Base-by-base conservation (phyloP, 148 eudicot species). In the Camellia japonica region DNA sequence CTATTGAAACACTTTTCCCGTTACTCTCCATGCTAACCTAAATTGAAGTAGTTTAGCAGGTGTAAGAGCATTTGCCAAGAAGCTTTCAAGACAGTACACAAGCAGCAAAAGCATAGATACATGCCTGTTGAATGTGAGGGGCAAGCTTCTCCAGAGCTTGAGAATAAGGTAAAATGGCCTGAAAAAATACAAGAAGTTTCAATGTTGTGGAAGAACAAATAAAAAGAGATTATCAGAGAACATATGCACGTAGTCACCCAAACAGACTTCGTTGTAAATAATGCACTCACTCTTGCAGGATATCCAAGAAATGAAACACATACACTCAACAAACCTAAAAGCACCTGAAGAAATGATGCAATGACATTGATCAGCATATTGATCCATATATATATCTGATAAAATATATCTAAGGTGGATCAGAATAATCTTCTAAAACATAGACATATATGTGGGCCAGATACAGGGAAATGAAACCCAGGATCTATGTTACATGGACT, bases 11-110 rank as follows among this genome's bases (percentile, higher is more conserved):
- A 43, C 98, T 94, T 85, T 95, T 93, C 68, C 98, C 98, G 80
- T 95, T 95, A 85, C 98, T 95, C 81, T 95, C 98, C 98, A 95
- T 95, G 89, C 98, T 95, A 63, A 95, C 97, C 97, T 95, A 84
- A 42, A 77, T 43, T 61, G 64, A 79, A 56, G 63, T 42, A 77
- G 82, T 58, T 71, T 74, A 10, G 15, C 23, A 78, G 16, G 73
- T 70, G 52, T 79, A 70, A 74, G 41, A 70, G 43, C 60, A 79
- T 49, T 46, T 72, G n/a, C 4, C 54, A 11, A 80, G 38, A 63
- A 71, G 72, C 30, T 49, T 49, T 23, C 3, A 69, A 41, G 52
- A 58, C 20, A 60, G 44, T 67, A 61, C 12, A 7, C n/a, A 59
- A 61, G 62, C 54, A 6, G 49, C 43, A 41, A 64, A 9, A 5